Percentiles rank a stretch among this genome's conserved stretches.
Conservation (phyloP, 805 yeast genomes). For the Barnettozyma populi region DNA sequence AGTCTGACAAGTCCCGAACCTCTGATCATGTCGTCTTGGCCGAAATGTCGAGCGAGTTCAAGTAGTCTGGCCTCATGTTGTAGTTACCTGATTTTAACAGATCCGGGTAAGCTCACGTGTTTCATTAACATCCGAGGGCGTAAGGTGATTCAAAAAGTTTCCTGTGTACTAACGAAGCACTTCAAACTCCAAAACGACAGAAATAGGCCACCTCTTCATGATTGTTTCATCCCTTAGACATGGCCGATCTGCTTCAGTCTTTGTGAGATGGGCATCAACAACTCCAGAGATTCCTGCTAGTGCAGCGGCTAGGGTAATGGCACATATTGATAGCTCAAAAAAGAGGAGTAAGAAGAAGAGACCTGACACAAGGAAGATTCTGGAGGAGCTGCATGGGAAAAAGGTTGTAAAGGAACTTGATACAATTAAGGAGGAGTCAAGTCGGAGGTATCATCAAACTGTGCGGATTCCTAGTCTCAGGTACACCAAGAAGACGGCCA, state of each 20-base stretch:
- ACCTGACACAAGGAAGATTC: background rate
- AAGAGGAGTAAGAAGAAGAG: background rate
- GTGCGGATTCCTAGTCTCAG: background rate
- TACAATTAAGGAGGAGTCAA: background rate
- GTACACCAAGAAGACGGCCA: background rate
- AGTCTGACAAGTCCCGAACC: background rate
- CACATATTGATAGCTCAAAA: background rate
- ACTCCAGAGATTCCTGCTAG: background rate
- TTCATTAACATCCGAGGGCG: background rate
- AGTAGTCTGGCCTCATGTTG: background rate
- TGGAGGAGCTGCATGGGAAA: background rate
- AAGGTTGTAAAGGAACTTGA: background rate
- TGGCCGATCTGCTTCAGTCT: background rate
- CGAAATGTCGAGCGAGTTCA: background rate
- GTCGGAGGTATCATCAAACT: background rate
- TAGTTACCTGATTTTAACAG: background rate
- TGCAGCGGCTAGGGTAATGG: background rate
- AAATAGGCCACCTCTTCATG: background rate
- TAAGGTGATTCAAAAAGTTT: background rate
- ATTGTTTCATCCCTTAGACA: background rate
- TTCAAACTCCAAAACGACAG: background rate
- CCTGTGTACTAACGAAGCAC: background rate
- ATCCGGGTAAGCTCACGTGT: too few relatives aligned
- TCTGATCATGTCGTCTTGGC: background rate
- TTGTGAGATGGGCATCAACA: background rate